phyloP scores from a whole-genome alignment of 2,329 filamentous ascomycete species.

The Periconia digitata region DNA sequence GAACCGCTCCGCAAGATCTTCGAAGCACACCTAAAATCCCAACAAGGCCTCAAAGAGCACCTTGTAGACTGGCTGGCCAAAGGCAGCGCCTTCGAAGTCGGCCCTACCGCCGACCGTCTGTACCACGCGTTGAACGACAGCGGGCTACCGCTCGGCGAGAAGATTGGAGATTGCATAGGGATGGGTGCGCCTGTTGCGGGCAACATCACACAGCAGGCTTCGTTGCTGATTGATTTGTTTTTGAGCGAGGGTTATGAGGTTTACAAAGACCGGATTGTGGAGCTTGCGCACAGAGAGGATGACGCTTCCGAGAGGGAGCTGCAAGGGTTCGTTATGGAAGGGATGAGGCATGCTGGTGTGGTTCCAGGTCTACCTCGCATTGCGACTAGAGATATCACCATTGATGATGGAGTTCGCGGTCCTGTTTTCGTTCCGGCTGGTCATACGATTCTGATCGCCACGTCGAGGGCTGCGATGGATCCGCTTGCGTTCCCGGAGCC shows the following conservation, averaged over 20 bases:
- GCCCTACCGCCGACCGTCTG: constrained; percentile 53
- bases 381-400: constrained; percentile 50
- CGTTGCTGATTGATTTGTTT: constrained; percentile 56
- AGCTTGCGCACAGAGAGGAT: constrained; percentile 51
- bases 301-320: constrained; percentile 59
- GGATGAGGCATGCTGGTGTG: constrained; percentile 56
- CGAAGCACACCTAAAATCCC: constrained; percentile 66
- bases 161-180: constrained; percentile 54
- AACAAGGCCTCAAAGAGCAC: constrained; percentile 56
- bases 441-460: constrained; percentile 41
- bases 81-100: constrained; percentile 59
- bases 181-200: constrained; percentile 54
- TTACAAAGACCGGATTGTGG: constrained; percentile 55
- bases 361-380: constrained; percentile 57
- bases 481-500: constrained; percentile 35
- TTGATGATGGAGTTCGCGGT: constrained; percentile 52
- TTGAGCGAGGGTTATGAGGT: constrained; percentile 53
- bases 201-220: constrained; percentile 57
- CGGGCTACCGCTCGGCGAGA: constrained; percentile 50
- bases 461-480: constrained; percentile 43
- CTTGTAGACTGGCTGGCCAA: constrained; percentile 52
- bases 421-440: constrained; percentile 48
- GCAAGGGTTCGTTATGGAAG: constrained; percentile 57
- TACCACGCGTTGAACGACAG: constrained; percentile 53
- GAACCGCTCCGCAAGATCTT: constrained; percentile 69